Evolutionary conservation across 1,284 basidiomycete species (phyloP), one percentile per base, ranked within the genome.

Genomic region (Porogramme epimiltina): DNA sequence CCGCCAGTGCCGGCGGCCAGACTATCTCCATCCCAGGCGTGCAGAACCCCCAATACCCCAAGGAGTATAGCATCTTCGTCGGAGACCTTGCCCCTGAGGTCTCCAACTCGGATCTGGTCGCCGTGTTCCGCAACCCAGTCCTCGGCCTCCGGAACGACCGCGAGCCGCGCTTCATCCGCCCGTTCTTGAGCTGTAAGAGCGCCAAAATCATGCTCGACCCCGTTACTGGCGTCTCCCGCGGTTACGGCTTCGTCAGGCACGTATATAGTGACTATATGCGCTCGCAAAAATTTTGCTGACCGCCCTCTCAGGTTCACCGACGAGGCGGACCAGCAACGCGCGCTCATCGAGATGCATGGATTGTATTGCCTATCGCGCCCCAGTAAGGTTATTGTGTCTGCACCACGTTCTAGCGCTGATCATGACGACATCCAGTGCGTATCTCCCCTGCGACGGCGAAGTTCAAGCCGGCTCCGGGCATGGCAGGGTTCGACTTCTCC

Each of bases 121-220:
- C 86, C n/a, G 88, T 92, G 53, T 92, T 92, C 70, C 84, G 87
- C 62, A 90, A 92, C 68, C 89, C 91, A 0, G 85, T 90, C 4
- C 79, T 92, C 9, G 90, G 90, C 34, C 77, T 91, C 50, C 80
- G 90, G 52, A 89, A 85, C 63, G 87, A 88, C 66, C 79, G 89
- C 55, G 88, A 89, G 67, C 88, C 89, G 24, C 89, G 89, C 66
- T 90, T 92, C 59, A 91, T 94, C 51, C 79, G 85, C 11, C 89
- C 91, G 2, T 95, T 95, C 73, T 70, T 85, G 39, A 93, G 90
- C 65, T 93, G 91, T 70, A 93, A 92, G 74, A 94, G 91, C 66
- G 93, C 93, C 26, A 95, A 95, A 73, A 94, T 95, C 59, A 94
- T 95, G 91, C 74, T 91, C 41, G 93, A 95, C 69, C 90, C 91